phyloP scores from a whole-genome alignment of 2,329 filamentous ascomycete genomes.

The Fusarium neocosmosporiellum region DNA sequence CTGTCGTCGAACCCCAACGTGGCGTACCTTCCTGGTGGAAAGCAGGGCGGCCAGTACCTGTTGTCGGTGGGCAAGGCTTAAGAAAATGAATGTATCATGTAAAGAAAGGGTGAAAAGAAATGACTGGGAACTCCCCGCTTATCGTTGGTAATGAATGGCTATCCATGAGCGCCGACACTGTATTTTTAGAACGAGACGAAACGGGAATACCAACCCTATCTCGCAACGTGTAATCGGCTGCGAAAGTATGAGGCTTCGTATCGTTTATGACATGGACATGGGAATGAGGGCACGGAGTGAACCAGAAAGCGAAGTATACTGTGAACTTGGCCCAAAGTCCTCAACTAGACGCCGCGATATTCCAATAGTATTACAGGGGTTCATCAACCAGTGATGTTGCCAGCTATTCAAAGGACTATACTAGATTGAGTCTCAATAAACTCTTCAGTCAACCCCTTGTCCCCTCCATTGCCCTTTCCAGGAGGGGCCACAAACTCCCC shows the following conservation, averaged over 20 bases:
- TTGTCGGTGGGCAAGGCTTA: conserved; percentile 62
- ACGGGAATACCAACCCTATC: conserved; percentile 39
- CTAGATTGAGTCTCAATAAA: conserved; percentile 49
- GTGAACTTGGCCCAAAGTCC: neutral
- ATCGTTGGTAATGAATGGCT: conserved; percentile 43
- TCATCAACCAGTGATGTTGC: neutral
- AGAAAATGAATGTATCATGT: conserved; percentile 25
- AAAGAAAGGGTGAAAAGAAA: conserved; percentile 30
- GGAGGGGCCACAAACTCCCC: conserved; percentile 58
- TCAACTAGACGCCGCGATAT: neutral
- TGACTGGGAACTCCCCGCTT: conserved; percentile 50
- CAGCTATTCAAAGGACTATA: neutral
- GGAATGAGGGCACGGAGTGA: neutral
- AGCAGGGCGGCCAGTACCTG: conserved; percentile 67
- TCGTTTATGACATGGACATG: neutral
- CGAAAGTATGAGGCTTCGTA: neutral
- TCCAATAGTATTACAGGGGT: neutral
- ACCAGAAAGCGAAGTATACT: neutral
- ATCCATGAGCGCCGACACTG: conserved; percentile 46
- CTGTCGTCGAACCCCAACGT: conserved; percentile 93
- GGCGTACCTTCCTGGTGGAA: conserved; percentile 87
- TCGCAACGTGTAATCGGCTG: conserved; percentile 37
- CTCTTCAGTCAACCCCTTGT: conserved; percentile 50
- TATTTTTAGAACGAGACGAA: conserved; percentile 49
- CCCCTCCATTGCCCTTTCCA: conserved; percentile 31